Evolutionary conservation across 208 protist genomes (phyloP), one percentile per base, ranked within the genome.

Genomic region (Acanthamoeba royreba): DNA sequence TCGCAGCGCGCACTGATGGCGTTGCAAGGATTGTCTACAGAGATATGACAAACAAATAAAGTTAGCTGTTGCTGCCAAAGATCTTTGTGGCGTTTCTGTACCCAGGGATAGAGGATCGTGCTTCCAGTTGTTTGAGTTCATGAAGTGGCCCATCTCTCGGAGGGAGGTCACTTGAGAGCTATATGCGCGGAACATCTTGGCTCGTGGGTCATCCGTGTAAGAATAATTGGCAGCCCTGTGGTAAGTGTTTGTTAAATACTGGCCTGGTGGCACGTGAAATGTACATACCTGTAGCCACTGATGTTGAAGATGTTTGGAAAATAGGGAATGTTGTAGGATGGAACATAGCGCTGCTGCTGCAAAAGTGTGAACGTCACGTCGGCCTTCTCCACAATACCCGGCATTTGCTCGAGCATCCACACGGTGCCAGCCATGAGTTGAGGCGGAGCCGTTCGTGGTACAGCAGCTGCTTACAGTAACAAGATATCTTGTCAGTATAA

Each of bases 311-410:
- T 81, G 17, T 31, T 8, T 5, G 43, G n/a, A 58, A 94, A 93
- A 47, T 87, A 96, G 33, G 95, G 95, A 38, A 97, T 93, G 69
- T 97, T 97, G 94, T 96, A 96, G 28, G 66, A 93, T 11, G 95
- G 94, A 47, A 55, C 95, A 53, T 95, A 97, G 17, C 13, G 43
- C 43, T 93, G 83, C 22, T 52, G 35, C n/a, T 92, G 92, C 11
- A 81, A 77, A 1, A 97, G 92, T 43, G 96, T 87, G 43, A 66
- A 4, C n/a, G 94, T 93, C 1, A 95, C 69, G 83, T 97, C 95
- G 11, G 19, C 35, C 19, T n/a, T 53, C 46, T 63, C 35, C 28
- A 92, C 61, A 8, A 85, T 4, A 49, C 95, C 95, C 35, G 95
- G 95, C 53, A 97, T 93, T 83, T 97, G 86, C 55, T 97, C 95